These are phyloP conservation scores for Boeremia lycopersici DNA, from an alignment of 2,329 filamentous ascomycete species.

Conservation along the genomic window DNA sequence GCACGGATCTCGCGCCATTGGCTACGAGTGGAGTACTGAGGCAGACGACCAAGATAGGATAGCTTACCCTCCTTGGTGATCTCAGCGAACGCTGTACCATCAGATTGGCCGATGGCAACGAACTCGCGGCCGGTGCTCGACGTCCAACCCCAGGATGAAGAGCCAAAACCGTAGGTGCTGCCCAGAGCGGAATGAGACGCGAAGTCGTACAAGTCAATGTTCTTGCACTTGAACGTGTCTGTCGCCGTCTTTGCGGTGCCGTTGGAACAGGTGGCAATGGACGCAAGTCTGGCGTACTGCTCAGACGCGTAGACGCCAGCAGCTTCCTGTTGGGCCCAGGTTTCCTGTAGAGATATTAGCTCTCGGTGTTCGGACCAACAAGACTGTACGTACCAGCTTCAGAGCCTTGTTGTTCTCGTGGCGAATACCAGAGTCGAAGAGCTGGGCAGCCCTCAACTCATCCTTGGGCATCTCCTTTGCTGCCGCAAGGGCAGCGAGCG, in stretches of 20 bases:
- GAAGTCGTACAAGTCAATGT: slow-evolving; percentile 63
- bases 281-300: slow-evolving; percentile 43
- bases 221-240: slow-evolving; percentile 49
- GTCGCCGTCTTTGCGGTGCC: slow-evolving; percentile 44
- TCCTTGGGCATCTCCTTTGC: slow-evolving; percentile 46
- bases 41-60: slow-evolving; percentile 60
- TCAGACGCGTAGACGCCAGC: slow-evolving; percentile 42
- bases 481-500: slow-evolving; percentile 41
- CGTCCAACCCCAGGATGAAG: slow-evolving; percentile 61
- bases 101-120: slow-evolving; percentile 60
- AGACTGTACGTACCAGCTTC: slow-evolving; percentile 33
- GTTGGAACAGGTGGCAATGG: slow-evolving; percentile 44
- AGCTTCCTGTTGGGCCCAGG: slow-evolving; percentile 43
- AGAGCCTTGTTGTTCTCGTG: slow-evolving; percentile 46
- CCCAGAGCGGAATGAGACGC: slow-evolving; percentile 61
- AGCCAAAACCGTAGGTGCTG: slow-evolving; percentile 51
- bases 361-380: background rate
- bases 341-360: slow-evolving; percentile 41
- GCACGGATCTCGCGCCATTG: slow-evolving; percentile 61
- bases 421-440: slow-evolving; percentile 50
- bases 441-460: slow-evolving; percentile 39
- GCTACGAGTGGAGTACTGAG: slow-evolving; percentile 53
- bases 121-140: slow-evolving; percentile 60
- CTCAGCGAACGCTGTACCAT: slow-evolving; percentile 62
- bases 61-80: slow-evolving; percentile 58